Conservation (phyloP, 257 asterid species). For the Cruciata laevipes region DNA sequence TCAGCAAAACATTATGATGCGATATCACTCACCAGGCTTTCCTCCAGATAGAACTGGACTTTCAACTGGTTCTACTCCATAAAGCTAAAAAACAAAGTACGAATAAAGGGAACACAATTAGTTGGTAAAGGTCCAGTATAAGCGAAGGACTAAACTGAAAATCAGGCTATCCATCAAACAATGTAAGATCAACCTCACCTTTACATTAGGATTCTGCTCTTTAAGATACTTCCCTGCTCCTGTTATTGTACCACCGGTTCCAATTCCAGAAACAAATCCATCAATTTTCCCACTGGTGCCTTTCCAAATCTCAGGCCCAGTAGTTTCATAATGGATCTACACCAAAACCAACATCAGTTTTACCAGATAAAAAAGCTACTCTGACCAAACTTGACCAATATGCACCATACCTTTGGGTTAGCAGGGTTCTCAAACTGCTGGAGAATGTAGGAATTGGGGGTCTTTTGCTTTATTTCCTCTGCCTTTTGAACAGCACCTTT, state of each 20-base stretch:
- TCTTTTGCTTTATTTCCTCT: slow-evolving; percentile 71
- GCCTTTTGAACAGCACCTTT: slow-evolving; percentile 87
- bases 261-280: slow-evolving; percentile 63
- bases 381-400: not conserved
- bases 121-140: too few species aligned
- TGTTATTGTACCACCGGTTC: slow-evolving; percentile 78
- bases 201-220: slow-evolving; percentile 56
- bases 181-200: slow-evolving; percentile 32
- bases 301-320: slow-evolving; percentile 88
- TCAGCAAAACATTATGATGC: not conserved
- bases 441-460: slow-evolving; percentile 84
- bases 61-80: slow-evolving; percentile 78
- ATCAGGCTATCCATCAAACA: not conserved
- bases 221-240: slow-evolving; percentile 63
- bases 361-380: not conserved
- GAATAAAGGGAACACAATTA: slow-evolving; percentile 6
- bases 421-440: slow-evolving; percentile 94
- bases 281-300: slow-evolving; percentile 56
- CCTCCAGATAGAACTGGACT: slow-evolving; percentile 85
- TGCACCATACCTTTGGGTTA: slow-evolving; percentile 63
- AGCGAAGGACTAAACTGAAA: not conserved
- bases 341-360: not conserved
- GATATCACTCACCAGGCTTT: slow-evolving; percentile 68
- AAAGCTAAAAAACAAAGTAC: slow-evolving; percentile 37
- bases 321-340: slow-evolving; percentile 77